phyloP scores from a whole-genome alignment of 163 green algal species.

The Volvox carteri region DNA sequence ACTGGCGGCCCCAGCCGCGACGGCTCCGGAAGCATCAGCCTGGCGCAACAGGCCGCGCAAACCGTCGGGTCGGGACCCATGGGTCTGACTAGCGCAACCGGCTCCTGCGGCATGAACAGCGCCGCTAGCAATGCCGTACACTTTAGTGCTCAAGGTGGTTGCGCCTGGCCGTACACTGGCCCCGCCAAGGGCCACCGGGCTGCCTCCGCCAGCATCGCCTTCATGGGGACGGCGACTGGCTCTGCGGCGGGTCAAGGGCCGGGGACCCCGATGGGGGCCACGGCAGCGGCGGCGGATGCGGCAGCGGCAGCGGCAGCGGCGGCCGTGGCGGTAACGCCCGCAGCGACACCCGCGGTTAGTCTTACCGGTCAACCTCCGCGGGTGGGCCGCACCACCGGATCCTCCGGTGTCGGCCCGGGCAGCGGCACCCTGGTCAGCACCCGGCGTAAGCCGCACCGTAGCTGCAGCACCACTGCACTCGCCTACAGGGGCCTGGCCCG shows the following conservation, averaged over 20 bases:
- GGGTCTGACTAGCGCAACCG: background rate
- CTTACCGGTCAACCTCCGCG: no score
- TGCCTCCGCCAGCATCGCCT: constrained; percentile 20
- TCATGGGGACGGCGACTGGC: background rate
- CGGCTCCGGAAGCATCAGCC: background rate
- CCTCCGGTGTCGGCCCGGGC: background rate
- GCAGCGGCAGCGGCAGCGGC: no score
- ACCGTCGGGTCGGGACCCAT: background rate
- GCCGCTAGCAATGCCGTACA: background rate
- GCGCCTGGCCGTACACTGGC: background rate
- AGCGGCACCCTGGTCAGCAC: background rate
- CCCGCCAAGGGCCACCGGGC: background rate
- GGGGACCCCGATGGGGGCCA: background rate
- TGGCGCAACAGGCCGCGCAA: background rate
- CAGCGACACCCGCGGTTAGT: no score
- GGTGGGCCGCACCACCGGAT: no score
- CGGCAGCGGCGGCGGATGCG: background rate
- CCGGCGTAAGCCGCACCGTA: constrained; percentile 33
- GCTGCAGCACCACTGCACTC: constrained; percentile 29
- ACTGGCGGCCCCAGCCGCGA: background rate
- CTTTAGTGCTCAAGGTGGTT: background rate
- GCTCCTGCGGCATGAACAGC: background rate
- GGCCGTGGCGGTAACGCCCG: no score
- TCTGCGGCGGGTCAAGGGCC: background rate
- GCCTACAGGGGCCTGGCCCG: background rate